phyloP scores from a whole-genome alignment of 83 land plant species.

The Isoetes engelmannii region DNA sequence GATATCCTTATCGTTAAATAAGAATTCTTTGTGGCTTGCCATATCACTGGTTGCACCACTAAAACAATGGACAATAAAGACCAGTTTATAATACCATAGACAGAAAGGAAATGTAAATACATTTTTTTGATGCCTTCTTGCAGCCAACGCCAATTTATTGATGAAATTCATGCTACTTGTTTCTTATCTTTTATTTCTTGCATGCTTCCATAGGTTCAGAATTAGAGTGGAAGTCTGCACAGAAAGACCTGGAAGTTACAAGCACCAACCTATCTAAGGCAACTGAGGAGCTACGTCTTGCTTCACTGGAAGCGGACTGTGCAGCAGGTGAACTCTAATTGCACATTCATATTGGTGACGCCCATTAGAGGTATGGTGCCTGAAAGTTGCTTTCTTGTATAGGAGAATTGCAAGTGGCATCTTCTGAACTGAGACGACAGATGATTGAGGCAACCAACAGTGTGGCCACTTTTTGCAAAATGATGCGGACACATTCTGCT shows the following conservation, averaged over 20 bases:
- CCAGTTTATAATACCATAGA: too few species aligned
- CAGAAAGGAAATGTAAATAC: too few species aligned
- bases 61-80: too few species aligned
- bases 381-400: conserved; percentile 1
- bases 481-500: conserved; percentile 61
- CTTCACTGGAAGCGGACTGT: conserved; percentile 54
- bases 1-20: too few species aligned
- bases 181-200: too few species aligned
- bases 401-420: conserved; percentile 67
- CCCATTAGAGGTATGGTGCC: background rate
- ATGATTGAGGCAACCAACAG: conserved; percentile 57
- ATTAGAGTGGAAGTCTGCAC: conserved; percentile 72
- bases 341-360: background rate
- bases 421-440: conserved; percentile 44
- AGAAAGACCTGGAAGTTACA: conserved; percentile 68
- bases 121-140: too few species aligned
- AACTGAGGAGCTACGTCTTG: conserved; percentile 49
- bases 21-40: too few species aligned
- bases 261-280: conserved; percentile 47
- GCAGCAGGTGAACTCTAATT: conserved; percentile 47
- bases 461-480: conserved; percentile 54
- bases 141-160: too few species aligned
- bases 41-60: too few species aligned
- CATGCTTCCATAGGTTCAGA: conserved; percentile 47
- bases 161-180: too few species aligned